A percentile compares a stretch with the other conserved stretches of the same genome.
These are phyloP conservation scores for Macrolepiota dolichaula DNA, from an alignment of 768 basidiomycete species.

Conservation along the genomic window DNA sequence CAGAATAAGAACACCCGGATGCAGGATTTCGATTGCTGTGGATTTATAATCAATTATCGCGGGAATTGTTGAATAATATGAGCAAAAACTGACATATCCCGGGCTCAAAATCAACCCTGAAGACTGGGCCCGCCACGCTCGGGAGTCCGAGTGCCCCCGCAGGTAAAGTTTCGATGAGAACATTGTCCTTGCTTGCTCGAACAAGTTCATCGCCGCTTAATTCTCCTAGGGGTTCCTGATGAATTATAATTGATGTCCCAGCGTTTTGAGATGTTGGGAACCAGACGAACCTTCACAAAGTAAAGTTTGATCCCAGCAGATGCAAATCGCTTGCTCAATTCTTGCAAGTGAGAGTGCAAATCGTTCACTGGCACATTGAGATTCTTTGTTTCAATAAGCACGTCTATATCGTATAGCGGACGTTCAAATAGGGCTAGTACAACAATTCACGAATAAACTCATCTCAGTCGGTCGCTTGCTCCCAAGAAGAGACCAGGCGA, in stretches of 20 bases:
- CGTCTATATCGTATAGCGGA: constrained; percentile 26
- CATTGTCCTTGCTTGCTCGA: constrained; percentile 18
- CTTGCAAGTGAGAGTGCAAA: constrained; percentile 18
- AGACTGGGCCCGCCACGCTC: constrained; percentile 13
- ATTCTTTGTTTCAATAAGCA: constrained; percentile 21
- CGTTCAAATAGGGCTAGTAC: neutral
- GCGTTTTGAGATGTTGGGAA: neutral
- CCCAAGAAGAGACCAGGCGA: too few species aligned
- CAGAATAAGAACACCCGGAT: constrained; percentile 22
- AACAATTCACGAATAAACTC: too few species aligned
- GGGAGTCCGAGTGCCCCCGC: constrained; percentile 21
- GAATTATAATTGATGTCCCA: neutral
- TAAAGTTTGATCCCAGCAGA: constrained; percentile 23
- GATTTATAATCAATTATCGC: too few species aligned
- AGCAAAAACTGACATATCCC: neutral
- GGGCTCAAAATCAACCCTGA: constrained; percentile 10
- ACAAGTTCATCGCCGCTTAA: constrained; percentile 16
- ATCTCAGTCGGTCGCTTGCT: too few species aligned
- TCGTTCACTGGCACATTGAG: constrained; percentile 14
- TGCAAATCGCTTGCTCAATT: constrained; percentile 21
- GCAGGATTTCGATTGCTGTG: constrained; percentile 19
- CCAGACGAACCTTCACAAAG: constrained; percentile 20
- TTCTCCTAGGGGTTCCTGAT: constrained; percentile 16
- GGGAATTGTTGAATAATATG: too few species aligned
- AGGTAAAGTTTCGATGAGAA: constrained; percentile 22